Base-by-base conservation (phyloP, 768 basidiomycete species). In the Galerina marginata region DNA sequence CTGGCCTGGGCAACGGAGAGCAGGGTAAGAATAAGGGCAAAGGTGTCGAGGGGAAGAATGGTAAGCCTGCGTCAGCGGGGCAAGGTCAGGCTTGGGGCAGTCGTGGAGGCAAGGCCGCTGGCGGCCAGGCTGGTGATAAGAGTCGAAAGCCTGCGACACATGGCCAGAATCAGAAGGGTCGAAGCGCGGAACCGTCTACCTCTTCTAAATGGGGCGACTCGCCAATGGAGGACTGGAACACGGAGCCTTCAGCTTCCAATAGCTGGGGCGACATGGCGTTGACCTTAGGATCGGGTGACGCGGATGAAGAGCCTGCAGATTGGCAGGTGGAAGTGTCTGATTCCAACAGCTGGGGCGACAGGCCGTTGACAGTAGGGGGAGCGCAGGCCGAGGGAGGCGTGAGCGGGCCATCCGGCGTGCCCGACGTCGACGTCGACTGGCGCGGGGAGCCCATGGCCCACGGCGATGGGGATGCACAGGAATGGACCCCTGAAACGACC, bases 401-500 rank as follows among this genome's bases (percentile, higher is more conserved):
- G 36, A 16, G 14, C 46, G 11, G 36, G 9, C 36, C 20, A 39
- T 37, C 51, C 23, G 36, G 20, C 23, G 37, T 38, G 15, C 10
- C 38, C 16, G 51, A 53, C 23, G 38, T 15, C 23, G 38, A 39
- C 15, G 23, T 53, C 39, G 51, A 53, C 51, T 53, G 51, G 51
- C 25, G 39, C 39, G 51, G 51, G 12, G 25, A 37, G 2, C 51
- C 51, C 23, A 42, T 53, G 20, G 9, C 14, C 25, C 10, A 23
- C 15, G 50, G 37, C 6, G 51, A 53, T n/a, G 39, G 51, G 51
- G 51, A 40, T 37, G 23, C 48, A 2, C 23, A 43, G 16, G 49
- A 6, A 33, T 25, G 23, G 12, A 38, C 50, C 10, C 33, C 12
- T 15, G 20, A 29, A 16, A 26, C 37, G 54, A 33, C 29, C 36